phyloP scores from a whole-genome alignment of 305 asterid genomes.

The Fraxinus sp. region DNA sequence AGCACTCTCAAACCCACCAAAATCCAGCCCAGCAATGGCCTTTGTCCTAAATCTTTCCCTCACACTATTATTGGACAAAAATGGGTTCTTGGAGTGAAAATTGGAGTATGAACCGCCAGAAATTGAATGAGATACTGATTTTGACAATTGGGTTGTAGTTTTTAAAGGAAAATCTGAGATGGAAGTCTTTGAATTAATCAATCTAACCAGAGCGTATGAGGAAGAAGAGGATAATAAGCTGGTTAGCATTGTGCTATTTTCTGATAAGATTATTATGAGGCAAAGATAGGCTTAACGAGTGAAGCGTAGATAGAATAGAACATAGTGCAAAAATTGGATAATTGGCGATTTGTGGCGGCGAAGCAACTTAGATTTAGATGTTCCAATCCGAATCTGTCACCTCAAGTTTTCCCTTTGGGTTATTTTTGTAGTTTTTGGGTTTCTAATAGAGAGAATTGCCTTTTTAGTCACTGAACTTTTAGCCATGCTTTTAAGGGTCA shows the following conservation, averaged over 20 bases:
- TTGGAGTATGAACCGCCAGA: conserved; percentile 27
- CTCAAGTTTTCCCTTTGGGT: background rate
- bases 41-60: conserved; percentile 38
- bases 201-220: conserved; percentile 41
- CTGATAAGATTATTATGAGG: conserved; percentile 16
- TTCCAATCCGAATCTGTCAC: conserved; percentile 25
- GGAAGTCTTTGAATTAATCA: conserved; percentile 44
- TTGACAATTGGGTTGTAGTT: conserved; percentile 47
- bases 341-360: conserved; percentile 66
- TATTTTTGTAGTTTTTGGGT: background rate
- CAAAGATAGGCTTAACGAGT: conserved; percentile 29
- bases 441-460: no score
- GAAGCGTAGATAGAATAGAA: conserved; percentile 26
- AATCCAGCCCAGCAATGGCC: conserved; percentile 65
- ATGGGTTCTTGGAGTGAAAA: conserved; percentile 35
- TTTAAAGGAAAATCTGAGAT: conserved; percentile 38
- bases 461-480: no score
- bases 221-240: conserved; percentile 57
- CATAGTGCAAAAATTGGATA: conserved; percentile 43
- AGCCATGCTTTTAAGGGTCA: no score
- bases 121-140: conserved; percentile 31
- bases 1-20: conserved; percentile 64
- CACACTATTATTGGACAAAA: conserved; percentile 28
- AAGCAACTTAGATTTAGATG: conserved; percentile 35
- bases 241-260: conserved; percentile 50